A percentile compares a stretch with the other conserved stretches of the same genome.
Evolutionary conservation across 495 filamentous ascomycete species (phyloP).

Genomic region (Extremus antarcticus): DNA sequence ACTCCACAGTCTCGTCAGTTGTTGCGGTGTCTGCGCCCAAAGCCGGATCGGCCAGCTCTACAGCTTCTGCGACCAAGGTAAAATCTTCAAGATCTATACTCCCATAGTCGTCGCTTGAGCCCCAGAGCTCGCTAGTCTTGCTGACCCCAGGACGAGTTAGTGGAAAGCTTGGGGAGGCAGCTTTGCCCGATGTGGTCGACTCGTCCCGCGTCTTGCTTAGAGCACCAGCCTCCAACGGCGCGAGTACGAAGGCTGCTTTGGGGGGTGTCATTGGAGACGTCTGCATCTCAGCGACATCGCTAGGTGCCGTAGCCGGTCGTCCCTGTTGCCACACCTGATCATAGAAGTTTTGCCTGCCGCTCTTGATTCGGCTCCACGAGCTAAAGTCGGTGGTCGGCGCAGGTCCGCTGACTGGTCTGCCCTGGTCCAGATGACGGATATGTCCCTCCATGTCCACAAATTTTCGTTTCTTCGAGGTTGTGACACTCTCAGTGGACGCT

Average conservation of each 20-base stretch:
- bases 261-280: background rate
- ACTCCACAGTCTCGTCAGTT: slow-evolving; percentile 8
- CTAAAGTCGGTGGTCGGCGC: slow-evolving; percentile 34
- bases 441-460: background rate
- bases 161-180: background rate
- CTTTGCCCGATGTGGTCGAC: too few species aligned
- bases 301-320: background rate
- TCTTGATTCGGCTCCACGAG: slow-evolving; percentile 60
- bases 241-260: background rate
- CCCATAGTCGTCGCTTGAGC: slow-evolving; percentile 12
- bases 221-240: background rate
- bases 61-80: background rate
- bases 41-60: background rate
- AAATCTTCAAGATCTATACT: background rate
- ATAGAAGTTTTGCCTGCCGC: slow-evolving; percentile 32
- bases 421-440: background rate
- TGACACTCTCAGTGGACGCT: background rate
- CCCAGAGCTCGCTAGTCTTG: background rate
- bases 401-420: background rate
- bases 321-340: slow-evolving; percentile 11
- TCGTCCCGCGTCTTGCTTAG: background rate
- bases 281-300: background rate
- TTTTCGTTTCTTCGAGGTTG: background rate
- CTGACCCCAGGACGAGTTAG: too few species aligned
- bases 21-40: background rate